Conservation (phyloP, 2,329 filamentous ascomycete species). For the Fusarium lyarnte region DNA sequence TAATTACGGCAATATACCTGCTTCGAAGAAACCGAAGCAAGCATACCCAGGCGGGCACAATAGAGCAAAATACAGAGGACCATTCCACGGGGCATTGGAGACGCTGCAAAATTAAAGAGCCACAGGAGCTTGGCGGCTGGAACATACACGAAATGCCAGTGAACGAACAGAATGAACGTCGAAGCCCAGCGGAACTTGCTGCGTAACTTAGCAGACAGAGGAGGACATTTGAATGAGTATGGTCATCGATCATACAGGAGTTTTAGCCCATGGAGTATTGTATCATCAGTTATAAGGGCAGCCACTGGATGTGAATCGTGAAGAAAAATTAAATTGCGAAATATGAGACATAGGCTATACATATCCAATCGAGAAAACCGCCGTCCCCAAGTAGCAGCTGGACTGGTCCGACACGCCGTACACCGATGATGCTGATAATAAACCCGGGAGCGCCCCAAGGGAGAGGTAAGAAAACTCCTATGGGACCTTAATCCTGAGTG, state of each 20-base stretch:
- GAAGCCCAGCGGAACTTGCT: background rate
- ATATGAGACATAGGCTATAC: background rate
- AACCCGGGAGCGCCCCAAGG: background rate
- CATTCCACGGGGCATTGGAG: background rate
- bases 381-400: background rate
- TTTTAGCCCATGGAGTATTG: background rate
- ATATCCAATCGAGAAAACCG: background rate
- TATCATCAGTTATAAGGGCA: background rate
- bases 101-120: background rate
- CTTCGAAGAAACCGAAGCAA: conserved; percentile 4
- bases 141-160: background rate
- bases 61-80: background rate
- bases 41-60: background rate
- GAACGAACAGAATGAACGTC: background rate
- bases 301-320: background rate
- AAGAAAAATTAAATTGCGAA: background rate
- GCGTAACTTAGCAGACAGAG: background rate
- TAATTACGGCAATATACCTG: conserved; percentile 6
- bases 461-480: background rate
- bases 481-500: background rate
- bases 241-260: background rate
- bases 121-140: background rate
- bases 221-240: background rate
- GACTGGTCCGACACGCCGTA: background rate
- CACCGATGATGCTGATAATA: background rate